Percentiles rank a stretch among this genome's conserved stretches.
These are phyloP conservation scores for Phanerochaete sordida DNA, from an alignment of 768 basidiomycete genomes.

Conservation along the genomic window DNA sequence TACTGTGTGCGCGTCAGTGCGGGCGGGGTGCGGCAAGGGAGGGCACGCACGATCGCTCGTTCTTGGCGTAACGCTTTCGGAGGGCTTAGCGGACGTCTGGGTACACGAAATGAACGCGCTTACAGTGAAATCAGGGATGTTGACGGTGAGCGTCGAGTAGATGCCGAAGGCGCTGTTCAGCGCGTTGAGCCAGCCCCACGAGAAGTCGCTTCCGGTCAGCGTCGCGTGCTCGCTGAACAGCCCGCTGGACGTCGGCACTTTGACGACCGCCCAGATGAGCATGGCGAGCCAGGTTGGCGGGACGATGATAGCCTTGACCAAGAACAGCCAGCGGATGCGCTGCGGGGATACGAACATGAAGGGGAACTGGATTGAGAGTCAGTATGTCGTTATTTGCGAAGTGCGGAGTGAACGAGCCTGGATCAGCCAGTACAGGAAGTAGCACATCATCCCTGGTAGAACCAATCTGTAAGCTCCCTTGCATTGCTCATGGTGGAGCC, in stretches of 20 bases:
- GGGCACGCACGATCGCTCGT: conserved; percentile 51
- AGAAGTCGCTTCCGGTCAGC: conserved; percentile 49
- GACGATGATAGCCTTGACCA: conserved; percentile 52
- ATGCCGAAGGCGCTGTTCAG: conserved; percentile 76
- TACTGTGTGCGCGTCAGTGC: conserved; percentile 33
- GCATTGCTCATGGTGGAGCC: background rate
- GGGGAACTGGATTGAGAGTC: conserved; percentile 42
- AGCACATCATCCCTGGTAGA: conserved; percentile 61
- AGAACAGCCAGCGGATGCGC: conserved; percentile 72
- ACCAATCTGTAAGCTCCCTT: too few species aligned
- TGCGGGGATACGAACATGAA: conserved; percentile 77
- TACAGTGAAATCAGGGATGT: conserved; percentile 83
- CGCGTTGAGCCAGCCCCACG: conserved; percentile 79
- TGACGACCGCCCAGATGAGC: conserved; percentile 76
- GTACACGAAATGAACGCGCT: conserved; percentile 20
- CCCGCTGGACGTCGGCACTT: conserved; percentile 58
- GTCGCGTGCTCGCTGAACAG: conserved; percentile 50
- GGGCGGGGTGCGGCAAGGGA: background rate
- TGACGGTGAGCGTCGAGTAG: conserved; percentile 70
- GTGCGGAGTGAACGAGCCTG: conserved; percentile 23
- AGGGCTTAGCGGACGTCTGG: background rate
- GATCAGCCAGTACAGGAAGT: conserved; percentile 74
- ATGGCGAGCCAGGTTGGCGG: conserved; percentile 50
- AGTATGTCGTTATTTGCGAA: background rate
- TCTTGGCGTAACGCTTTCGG: conserved; percentile 66